Evolutionary conservation across 495 filamentous ascomycete species (phyloP).

Genomic region (Penicillium macrosclerotiorum): DNA sequence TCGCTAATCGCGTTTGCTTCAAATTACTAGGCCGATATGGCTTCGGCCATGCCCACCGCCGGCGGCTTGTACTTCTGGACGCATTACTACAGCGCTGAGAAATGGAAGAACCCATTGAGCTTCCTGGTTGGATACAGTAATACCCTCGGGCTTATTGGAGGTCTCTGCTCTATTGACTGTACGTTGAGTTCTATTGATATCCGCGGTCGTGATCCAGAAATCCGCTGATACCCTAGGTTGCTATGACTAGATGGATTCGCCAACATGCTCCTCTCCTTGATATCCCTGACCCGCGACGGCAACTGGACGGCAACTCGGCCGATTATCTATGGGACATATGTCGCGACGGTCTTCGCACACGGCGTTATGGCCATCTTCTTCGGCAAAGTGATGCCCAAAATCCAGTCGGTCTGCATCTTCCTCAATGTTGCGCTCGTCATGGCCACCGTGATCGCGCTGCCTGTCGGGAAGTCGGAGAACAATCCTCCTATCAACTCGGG

Average conservation of each 20-base stretch:
- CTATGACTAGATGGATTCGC: constrained; percentile 43
- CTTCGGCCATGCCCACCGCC: constrained; percentile 67
- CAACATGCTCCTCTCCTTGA: constrained; percentile 51
- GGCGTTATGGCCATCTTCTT: constrained; percentile 55
- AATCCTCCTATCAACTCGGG: constrained; percentile 35
- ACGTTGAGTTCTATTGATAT: no score
- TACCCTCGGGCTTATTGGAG: constrained; percentile 63
- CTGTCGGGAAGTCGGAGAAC: constrained; percentile 49
- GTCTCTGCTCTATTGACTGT: constrained; percentile 61
- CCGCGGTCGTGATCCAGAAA: neutral
- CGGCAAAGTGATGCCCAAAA: constrained; percentile 61
- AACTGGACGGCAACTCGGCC: constrained; percentile 59
- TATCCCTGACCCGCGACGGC: constrained; percentile 64
- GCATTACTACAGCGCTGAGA: constrained; percentile 60
- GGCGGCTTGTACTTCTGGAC: constrained; percentile 73
- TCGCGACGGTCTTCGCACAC: constrained; percentile 56
- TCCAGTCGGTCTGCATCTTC: constrained; percentile 62
- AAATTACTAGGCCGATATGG: constrained; percentile 54
- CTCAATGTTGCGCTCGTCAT: constrained; percentile 63
- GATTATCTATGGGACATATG: constrained; percentile 62
- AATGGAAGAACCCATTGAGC: constrained; percentile 60
- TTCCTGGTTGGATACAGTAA: constrained; percentile 74
- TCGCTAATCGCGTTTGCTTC: no score
- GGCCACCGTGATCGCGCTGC: constrained; percentile 64
- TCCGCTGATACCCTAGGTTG: neutral